Conservation (phyloP, 495 filamentous ascomycete genomes). For the Aspergillus coremiiformis region DNA sequence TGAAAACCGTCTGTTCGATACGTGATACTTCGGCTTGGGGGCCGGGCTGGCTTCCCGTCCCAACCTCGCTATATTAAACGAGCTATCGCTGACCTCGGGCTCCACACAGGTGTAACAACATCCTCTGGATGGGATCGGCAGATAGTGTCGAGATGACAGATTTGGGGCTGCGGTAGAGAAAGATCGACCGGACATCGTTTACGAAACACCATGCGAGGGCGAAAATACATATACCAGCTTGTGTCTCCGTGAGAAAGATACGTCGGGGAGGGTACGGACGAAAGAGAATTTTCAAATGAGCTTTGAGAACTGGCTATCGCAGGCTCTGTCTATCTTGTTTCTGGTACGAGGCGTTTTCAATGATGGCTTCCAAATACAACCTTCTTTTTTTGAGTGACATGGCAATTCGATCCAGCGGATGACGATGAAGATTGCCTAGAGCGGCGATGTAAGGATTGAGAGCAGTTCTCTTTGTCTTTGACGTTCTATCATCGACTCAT, state of each 20-base stretch:
- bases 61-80: neutral
- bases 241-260: conserved; percentile 5
- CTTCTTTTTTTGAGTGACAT: conserved; percentile 6
- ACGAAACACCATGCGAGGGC: conserved; percentile 4
- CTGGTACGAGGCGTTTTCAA: conserved; percentile 15
- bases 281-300: neutral
- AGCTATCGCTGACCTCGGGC: conserved; percentile 14
- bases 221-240: conserved; percentile 9
- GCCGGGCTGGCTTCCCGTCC: neutral
- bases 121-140: conserved; percentile 73
- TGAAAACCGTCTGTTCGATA: neutral
- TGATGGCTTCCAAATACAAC: conserved; percentile 13
- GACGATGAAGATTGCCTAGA: conserved; percentile 1
- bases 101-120: conserved; percentile 75
- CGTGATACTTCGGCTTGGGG: neutral
- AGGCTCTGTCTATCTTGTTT: conserved; percentile 10
- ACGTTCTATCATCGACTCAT: neutral
- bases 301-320: conserved; percentile 5
- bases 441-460: neutral
- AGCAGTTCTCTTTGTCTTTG: neutral
- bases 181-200: conserved; percentile 4
- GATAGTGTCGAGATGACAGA: conserved; percentile 56
- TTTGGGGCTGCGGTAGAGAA: conserved; percentile 35
- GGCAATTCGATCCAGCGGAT: conserved; percentile 1
- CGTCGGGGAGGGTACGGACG: conserved; percentile 1